Base-by-base conservation (phyloP, 805 yeast species). In the Lipomyces anomalus region DNA sequence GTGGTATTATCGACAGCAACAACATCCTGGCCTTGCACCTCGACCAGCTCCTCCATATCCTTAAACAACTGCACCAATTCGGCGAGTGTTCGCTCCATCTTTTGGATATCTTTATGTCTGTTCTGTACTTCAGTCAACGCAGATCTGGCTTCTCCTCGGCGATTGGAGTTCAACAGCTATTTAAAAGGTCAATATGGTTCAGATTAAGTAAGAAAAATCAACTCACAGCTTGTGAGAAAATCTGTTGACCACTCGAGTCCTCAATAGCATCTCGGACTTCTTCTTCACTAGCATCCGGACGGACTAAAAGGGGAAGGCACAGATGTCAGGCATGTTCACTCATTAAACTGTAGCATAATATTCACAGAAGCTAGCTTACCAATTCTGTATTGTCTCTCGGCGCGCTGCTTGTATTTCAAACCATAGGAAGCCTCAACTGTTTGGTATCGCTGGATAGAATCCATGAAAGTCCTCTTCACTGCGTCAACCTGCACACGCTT, bases 51-150 rank as follows among this genome's bases (percentile, higher is more conserved):
- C 69, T 92, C 97, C 92, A 92, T 86, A 64, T 92, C 97, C 61
- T 83, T 84, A 73, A 92, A 88, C 64, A 92, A 77, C 71, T 86
- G 95, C 35, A 94, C 85, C 67, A 92, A 78, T 68, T 92, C 98
- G 30, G 90, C 87, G 84, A 92, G 88, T 48, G 95, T 83, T 69
- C 86, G 81, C 69, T 90, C 97, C 67, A 92, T 82, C 72, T 87
- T 85, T 70, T 86, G 84, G 61, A 92, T 79, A 70, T 92, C 97
- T 64, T 84, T 82, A 71, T 92, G 97, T 70, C 98, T 82, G 42
- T 84, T 80, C 70, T 90, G 96, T 46, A 92, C 97, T 70, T 92
- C 97, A 60, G 87, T 85, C 58, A 92, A 75, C 2, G 94, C 97
- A 28, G 96, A 80, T 66, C 92, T 79, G 35, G 97, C 97, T 69